phyloP scores from a whole-genome alignment of 768 basidiomycete genomes.

The Psilocybe subaeruginosa region DNA sequence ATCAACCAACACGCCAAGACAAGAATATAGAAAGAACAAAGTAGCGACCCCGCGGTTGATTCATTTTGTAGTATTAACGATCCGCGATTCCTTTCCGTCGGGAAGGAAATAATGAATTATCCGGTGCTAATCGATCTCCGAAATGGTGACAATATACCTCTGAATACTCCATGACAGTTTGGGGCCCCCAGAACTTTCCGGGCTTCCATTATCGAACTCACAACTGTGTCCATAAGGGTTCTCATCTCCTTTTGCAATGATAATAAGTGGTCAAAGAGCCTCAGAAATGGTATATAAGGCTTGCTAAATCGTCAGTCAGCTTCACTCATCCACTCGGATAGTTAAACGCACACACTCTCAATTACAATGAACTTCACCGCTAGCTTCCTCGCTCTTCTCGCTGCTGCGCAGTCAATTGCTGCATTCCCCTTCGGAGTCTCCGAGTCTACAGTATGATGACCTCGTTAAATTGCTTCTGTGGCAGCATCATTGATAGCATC shows the following conservation, averaged over 20 bases:
- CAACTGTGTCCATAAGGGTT: neutral
- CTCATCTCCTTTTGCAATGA: neutral
- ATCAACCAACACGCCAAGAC: too few relatives aligned
- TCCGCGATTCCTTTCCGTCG: neutral
- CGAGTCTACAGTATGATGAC: neutral
- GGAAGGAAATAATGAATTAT: neutral
- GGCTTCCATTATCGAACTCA: neutral
- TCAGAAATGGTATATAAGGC: neutral
- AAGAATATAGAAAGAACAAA: too few relatives aligned
- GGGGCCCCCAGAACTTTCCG: neutral
- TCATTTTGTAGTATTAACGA: too few relatives aligned
- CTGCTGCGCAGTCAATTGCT: constrained; percentile 1
- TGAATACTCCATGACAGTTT: neutral
- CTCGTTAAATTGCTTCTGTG: neutral
- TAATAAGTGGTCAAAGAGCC: neutral
- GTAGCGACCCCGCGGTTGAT: too few relatives aligned
- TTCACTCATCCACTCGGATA: constrained; percentile 1
- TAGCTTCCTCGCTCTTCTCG: constrained; percentile 11
- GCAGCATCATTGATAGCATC: too few relatives aligned
- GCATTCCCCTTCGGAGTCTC: constrained; percentile 6
- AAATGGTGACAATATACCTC: neutral
- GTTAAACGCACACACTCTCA: neutral
- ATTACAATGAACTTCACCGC: constrained; percentile 5
- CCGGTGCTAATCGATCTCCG: neutral
- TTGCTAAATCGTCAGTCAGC: neutral